phyloP scores from a whole-genome alignment of 768 basidiomycete species.

The Leccinum fibrillosum region DNA sequence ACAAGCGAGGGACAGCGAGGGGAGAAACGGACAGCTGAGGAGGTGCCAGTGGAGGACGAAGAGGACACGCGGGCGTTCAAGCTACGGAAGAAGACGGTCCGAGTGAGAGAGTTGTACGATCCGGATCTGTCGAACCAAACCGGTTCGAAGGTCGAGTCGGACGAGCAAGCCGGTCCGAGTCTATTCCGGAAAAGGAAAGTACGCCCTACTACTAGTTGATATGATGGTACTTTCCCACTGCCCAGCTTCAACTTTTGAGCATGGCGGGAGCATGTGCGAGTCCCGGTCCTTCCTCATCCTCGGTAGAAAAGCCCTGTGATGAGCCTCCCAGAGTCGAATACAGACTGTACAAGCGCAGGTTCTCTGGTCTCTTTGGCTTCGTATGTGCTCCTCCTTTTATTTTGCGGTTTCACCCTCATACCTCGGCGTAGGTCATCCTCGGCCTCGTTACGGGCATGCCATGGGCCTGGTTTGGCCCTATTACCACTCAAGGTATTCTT shows the following conservation, averaged over 20 bases:
- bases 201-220: not conserved
- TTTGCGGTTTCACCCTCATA: not conserved
- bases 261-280: not conserved
- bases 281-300: not conserved
- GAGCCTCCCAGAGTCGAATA: slow-evolving; percentile 32
- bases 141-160: slow-evolving; percentile 22
- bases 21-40: slow-evolving; percentile 35
- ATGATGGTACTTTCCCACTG: not conserved
- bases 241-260: not conserved
- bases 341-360: slow-evolving; percentile 67
- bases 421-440: slow-evolving; percentile 47
- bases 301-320: not conserved
- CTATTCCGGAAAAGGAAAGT: slow-evolving; percentile 22
- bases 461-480: slow-evolving; percentile 85
- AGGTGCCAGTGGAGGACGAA: slow-evolving; percentile 44
- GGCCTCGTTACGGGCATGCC: slow-evolving; percentile 63
- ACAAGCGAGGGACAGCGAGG: slow-evolving; percentile 1
- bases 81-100: slow-evolving; percentile 59
- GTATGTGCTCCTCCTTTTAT: slow-evolving; percentile 28
- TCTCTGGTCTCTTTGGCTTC: slow-evolving; percentile 59
- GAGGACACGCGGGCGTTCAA: slow-evolving; percentile 57
- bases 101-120: slow-evolving; percentile 77
- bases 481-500: slow-evolving; percentile 59
- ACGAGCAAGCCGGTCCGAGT: slow-evolving; percentile 9
- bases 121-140: slow-evolving; percentile 32